These are phyloP conservation scores for Silene latifolia DNA, from an alignment of 148 eudicot genomes.

Conservation along the genomic window DNA sequence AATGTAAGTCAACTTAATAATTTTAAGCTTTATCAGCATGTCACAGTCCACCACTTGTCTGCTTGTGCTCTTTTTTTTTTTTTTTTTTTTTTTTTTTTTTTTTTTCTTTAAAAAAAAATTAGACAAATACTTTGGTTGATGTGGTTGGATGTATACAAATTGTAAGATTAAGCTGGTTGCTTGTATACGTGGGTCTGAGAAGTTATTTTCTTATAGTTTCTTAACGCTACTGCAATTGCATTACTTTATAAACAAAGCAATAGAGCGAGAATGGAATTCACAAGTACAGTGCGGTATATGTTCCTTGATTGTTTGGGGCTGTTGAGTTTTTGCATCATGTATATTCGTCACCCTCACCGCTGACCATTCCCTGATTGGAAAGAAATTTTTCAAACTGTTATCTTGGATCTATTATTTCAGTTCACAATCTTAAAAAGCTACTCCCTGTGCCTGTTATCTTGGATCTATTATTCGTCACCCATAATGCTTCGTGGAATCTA, in stretches of 20 bases:
- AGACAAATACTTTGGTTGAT: neutral
- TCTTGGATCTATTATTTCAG: neutral
- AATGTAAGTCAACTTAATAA: constrained; percentile 43
- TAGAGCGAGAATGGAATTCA: too few species aligned
- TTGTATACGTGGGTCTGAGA: too few species aligned
- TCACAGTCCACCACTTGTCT: neutral
- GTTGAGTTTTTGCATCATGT: neutral
- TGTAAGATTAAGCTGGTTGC: neutral
- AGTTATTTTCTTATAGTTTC: too few species aligned
- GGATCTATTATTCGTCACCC: too few species aligned
- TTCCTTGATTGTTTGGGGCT: neutral
- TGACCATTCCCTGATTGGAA: neutral
- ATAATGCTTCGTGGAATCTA: neutral
- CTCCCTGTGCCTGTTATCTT: too few species aligned
- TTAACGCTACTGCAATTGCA: too few species aligned
- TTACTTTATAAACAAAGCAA: too few species aligned
- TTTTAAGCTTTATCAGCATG: constrained; percentile 1
- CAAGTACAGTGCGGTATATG: neutral
- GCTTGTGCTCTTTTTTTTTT: constrained; percentile 7
- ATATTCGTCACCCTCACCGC: too few species aligned
- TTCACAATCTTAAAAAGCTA: neutral
- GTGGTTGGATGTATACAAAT: neutral
- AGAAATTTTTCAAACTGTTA: neutral
- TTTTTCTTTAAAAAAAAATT: too few species aligned
- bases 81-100: too few species aligned